These are phyloP conservation scores for Kernera saxatilis DNA, from an alignment of 345 rosid species.

Conservation along the genomic window DNA sequence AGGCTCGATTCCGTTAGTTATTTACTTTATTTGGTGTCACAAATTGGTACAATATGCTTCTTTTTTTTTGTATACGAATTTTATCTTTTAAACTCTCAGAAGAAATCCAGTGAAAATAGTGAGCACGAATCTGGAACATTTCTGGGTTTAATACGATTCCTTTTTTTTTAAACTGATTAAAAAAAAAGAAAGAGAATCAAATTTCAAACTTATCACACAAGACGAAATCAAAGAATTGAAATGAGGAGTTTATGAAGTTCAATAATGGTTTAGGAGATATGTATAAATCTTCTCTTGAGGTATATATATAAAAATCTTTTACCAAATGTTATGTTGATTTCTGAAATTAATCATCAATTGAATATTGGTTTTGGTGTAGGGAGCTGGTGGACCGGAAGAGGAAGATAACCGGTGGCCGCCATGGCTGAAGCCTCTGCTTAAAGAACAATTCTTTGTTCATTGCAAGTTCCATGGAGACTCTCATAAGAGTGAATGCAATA, in stretches of 20 bases:
- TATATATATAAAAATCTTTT: not conserved
- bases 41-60: slow-evolving; percentile 17
- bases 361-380: slow-evolving; percentile 27
- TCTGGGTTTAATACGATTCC: slow-evolving; percentile 9
- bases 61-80: not conserved
- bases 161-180: not conserved
- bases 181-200: not conserved
- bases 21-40: slow-evolving; percentile 24
- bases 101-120: slow-evolving; percentile 14
- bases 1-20: slow-evolving; percentile 3
- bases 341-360: not conserved
- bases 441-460: slow-evolving; percentile 79
- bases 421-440: slow-evolving; percentile 75
- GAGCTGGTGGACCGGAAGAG: slow-evolving; percentile 69
- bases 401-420: slow-evolving; percentile 69
- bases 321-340: slow-evolving; percentile 6
- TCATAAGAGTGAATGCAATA: slow-evolving; percentile 94
- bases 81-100: not conserved
- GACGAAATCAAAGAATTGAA: not conserved
- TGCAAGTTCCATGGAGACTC: slow-evolving; percentile 83
- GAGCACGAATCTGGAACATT: slow-evolving; percentile 24
- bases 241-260: not conserved
- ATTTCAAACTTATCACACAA: slow-evolving; percentile 13
- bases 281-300: slow-evolving; percentile 9
- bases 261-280: slow-evolving; percentile 3